Evolutionary conservation across 306 rosid genomes (phyloP).

Genomic region (Trichosanthes truncata): DNA sequence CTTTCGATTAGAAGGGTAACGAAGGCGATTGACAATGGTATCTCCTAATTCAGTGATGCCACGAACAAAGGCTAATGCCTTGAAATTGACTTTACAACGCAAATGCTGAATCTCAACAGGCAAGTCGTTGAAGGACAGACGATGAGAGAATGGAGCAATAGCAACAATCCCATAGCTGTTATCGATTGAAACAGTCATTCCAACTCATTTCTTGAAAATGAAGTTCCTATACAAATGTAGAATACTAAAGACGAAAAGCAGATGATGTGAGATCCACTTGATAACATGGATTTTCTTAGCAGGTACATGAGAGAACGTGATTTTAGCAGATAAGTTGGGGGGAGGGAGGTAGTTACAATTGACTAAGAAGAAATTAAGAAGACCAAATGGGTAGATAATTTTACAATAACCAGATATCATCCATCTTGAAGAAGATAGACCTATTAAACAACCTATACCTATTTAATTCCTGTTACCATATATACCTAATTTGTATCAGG

Average conservation of each 20-base stretch:
- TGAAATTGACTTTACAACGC: conserved; percentile 84
- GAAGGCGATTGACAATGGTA: conserved; percentile 67
- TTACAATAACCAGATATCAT: neutral
- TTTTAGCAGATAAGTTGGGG: neutral
- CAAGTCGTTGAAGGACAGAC: conserved; percentile 69
- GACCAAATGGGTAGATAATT: neutral
- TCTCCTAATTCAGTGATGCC: conserved; percentile 69
- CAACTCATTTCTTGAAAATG: neutral
- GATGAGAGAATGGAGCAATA: conserved; percentile 92
- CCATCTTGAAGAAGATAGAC: neutral
- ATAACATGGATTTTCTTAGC: neutral
- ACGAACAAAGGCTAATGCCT: conserved; percentile 81
- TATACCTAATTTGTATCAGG: neutral
- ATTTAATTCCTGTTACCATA: neutral
- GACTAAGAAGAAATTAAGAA: neutral
- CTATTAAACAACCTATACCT: neutral
- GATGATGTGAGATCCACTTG: neutral
- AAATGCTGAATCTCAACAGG: conserved; percentile 70
- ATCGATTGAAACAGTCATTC: conserved; percentile 3
- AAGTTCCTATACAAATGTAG: neutral
- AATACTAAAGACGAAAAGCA: neutral
- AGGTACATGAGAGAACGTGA: neutral
- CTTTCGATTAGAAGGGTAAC: conserved; percentile 30
- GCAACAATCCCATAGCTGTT: conserved; percentile 80
- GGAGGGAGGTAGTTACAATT: no score